Evolutionary conservation across 148 eudicot genomes (phyloP), one percentile per base, ranked within the genome.

Genomic region (Bassia scoparia): DNA sequence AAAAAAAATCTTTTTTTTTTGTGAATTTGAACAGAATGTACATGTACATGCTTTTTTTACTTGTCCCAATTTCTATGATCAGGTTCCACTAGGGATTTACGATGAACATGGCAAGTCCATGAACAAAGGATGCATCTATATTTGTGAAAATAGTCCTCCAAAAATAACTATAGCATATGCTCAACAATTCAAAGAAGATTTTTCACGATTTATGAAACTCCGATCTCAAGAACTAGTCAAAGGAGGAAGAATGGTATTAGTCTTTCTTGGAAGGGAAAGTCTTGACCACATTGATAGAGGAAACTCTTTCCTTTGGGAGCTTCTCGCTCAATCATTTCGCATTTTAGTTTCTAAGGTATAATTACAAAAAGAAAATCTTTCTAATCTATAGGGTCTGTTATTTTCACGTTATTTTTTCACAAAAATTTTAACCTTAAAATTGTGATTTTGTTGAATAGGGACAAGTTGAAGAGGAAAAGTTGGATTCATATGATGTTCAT

Each of bases 81-180:
- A 94, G 98, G 84, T 94, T 43, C 98, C 98, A 6, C 76, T 80
- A 7, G 87, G 76, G 15, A 83, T 94, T n/a, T 85, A 84, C 43
- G 84, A 91, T 44, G 84, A 86, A 31, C 46, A 87, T 35, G 91
- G 93, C 0, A 59, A 35, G 26, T 87, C 97, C 7, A 78, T 80
- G 33, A 95, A 95, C 88, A 91, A 81, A 79, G 86, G 84, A 8
- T 80, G 83, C 73, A 78, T 95, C 76, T 89, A 91, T 84, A 91
- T 95, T 75, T 84, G 90, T n/a, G 78, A 81, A 62, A 76, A 69
- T 15, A 91, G 96, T 61, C 86, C 93, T 44, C 65, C 75, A 35
- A 21, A 71, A 67, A 84, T 89, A 18, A 79, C 69, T 5, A 46
- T 78, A 77, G 89, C 96, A 48, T 95, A 95, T 74, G 69, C 27